Evolutionary conservation across 1,284 basidiomycete species (phyloP), one percentile per base, ranked within the genome.

Genomic region (Sporisorium exsertum): DNA sequence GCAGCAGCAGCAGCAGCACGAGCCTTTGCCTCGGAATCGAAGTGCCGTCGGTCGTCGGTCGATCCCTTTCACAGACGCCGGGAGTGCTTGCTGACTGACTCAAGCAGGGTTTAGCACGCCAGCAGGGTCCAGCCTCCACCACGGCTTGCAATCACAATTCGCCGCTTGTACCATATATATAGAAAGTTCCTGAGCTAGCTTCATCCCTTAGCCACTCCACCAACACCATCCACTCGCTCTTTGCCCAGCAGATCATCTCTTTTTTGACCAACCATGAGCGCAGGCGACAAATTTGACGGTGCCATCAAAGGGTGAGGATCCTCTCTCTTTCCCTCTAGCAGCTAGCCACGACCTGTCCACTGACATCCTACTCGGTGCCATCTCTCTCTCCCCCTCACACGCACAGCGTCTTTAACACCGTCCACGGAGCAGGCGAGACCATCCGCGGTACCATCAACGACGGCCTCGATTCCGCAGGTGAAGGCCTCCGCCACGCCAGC

Each of bases 381-480:
- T 20, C 16, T 27, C 29, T 20, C 4, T 37, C 16, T 18, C 52
- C 20, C 16, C 55, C 16, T 22, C 6, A 24, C 13, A 4, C 47
- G 22, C 24, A 58, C 60, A 81, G 80, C 42, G 64, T 64, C 43
- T 57, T 82, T 24, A 54, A 69, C 58, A 47, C 68, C 24, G 56
- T 58, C 27, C 73, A 78, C 60, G 80, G 80, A 13, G 74, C 66
- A 29, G 77, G 77, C 60, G 79, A 82, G 56, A 24, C 70, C 32
- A 75, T 82, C 49, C 72, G 80, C 1, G 80, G 80, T 18, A 78
- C 68, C 59, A 63, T 81, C 65, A 82, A 82, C 59, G 50, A 71
- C 35, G 50, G 50, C 32, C 49, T 77, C 32, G 80, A 82, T 35
- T 56, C 58, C 2, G 68, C 73, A 1, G 79, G 79, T 40, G 79